Conservation (phyloP, 2,329 filamentous ascomycete genomes). For the Penicillium decumbens region DNA sequence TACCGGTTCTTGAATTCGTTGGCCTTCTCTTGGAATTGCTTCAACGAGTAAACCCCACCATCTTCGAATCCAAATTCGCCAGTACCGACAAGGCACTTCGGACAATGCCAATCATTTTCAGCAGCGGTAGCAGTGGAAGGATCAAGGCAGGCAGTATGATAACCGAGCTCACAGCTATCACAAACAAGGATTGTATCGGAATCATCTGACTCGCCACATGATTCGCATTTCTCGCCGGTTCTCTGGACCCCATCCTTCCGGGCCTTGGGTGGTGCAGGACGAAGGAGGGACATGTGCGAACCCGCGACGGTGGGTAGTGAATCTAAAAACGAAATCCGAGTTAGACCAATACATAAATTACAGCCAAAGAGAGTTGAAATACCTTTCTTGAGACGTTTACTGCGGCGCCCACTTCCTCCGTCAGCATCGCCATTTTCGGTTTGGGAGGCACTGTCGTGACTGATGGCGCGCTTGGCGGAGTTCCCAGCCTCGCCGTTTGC, state of each 20-base stretch:
- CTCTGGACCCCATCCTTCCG: constrained; percentile 54
- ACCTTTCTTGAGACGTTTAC: constrained; percentile 90
- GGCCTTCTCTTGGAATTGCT: constrained; percentile 93
- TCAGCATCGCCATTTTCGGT: constrained; percentile 52
- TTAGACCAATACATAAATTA: not conserved
- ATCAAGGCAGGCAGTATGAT: constrained; percentile 83
- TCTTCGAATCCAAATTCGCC: constrained; percentile 98
- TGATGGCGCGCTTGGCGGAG: constrained; percentile 72
- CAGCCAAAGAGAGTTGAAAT: constrained; percentile 24
- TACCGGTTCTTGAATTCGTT: constrained; percentile 92
- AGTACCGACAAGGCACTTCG: constrained; percentile 89
- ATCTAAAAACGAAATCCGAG: constrained; percentile 32
- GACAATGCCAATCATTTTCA: constrained; percentile 91
- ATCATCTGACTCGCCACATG: constrained; percentile 75
- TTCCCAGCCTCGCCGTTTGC: constrained; percentile 52
- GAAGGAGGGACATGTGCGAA: constrained; percentile 93
- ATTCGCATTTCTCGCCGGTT: constrained; percentile 73
- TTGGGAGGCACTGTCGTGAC: constrained; percentile 50
- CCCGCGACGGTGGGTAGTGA: constrained; percentile 74
- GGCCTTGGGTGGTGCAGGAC: constrained; percentile 63
- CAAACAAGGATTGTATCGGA: constrained; percentile 68
- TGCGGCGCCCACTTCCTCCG: constrained; percentile 66
- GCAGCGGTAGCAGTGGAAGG: constrained; percentile 73
- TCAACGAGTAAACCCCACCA: constrained; percentile 88
- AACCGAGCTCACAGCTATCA: constrained; percentile 87